Evolutionary conservation across 2,329 filamentous ascomycete species (phyloP).

Genomic region (Ophiostoma novo-ulmi): DNA sequence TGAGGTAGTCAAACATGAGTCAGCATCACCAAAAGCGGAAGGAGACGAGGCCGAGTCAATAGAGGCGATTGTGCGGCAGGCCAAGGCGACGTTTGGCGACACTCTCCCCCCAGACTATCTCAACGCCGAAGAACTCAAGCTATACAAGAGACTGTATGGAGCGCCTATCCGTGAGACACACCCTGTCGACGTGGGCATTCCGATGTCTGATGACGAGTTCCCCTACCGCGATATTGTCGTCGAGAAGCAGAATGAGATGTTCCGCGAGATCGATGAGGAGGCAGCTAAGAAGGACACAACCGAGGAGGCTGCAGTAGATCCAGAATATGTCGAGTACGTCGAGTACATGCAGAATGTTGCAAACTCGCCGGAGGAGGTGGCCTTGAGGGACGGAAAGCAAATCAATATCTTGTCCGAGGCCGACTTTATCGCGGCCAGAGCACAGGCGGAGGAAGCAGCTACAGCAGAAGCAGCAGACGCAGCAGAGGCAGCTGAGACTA

Average conservation of each 20-base stretch:
- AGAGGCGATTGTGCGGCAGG: conserved; percentile 62
- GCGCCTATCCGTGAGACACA: conserved; percentile 59
- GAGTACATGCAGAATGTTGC: conserved; percentile 38
- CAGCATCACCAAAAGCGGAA: not conserved
- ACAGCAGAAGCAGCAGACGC: conserved; percentile 33
- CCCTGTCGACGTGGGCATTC: conserved; percentile 54
- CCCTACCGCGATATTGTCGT: conserved; percentile 17
- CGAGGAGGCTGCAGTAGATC: conserved; percentile 29
- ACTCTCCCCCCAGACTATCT: conserved; percentile 68
- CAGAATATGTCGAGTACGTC: conserved; percentile 58
- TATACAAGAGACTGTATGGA: conserved; percentile 80
- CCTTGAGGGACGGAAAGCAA: not conserved
- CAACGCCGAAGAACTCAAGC: conserved; percentile 60
- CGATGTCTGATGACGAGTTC: conserved; percentile 31
- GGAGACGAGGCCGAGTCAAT: conserved; percentile 30
- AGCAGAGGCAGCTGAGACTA: no score
- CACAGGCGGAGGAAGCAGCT: conserved; percentile 31
- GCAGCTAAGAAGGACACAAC: not conserved
- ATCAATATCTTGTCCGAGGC: not conserved
- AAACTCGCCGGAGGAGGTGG: not conserved
- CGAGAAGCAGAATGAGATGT: conserved; percentile 41
- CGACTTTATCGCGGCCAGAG: not conserved
- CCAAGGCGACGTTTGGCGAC: conserved; percentile 71
- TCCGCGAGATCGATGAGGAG: conserved; percentile 44
- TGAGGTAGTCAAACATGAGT: not conserved